phyloP scores from a whole-genome alignment of 2,329 filamentous ascomycete species.

The Xylaria sp. region DNA sequence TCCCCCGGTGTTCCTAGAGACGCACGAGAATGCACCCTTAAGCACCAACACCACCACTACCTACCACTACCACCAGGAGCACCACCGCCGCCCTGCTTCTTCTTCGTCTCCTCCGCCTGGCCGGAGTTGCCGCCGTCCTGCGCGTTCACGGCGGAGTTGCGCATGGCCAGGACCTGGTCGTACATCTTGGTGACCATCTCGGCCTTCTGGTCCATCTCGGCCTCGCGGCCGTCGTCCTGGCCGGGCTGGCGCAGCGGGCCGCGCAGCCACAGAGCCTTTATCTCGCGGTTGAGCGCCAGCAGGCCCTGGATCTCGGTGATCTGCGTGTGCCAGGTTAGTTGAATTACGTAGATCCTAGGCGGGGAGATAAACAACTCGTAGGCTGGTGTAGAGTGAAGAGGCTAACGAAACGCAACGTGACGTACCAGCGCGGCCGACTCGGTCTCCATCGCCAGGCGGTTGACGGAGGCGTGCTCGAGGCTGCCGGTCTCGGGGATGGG shows the following conservation, averaged over 20 bases:
- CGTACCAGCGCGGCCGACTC: conserved; percentile 42
- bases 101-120: not conserved
- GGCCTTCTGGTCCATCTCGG: conserved; percentile 42
- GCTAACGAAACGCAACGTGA: no score
- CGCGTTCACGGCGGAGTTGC: conserved; percentile 16
- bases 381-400: not conserved
- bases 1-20: not conserved
- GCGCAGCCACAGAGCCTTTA: conserved; percentile 54
- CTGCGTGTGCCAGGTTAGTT: conserved; percentile 26
- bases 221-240: conserved; percentile 43
- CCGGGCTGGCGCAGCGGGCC: conserved; percentile 49
- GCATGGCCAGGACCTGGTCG: conserved; percentile 33
- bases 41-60: not conserved
- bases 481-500: conserved; percentile 39
- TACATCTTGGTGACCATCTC: conserved; percentile 40
- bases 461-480: conserved; percentile 43
- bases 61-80: not conserved
- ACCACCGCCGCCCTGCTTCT: not conserved
- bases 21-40: not conserved
- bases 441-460: conserved; percentile 45
- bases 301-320: conserved; percentile 48
- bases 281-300: conserved; percentile 48
- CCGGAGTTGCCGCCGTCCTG: conserved; percentile 1
- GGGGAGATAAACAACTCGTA: no score
- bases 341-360: no score